Conservation (phyloP, 805 yeast species). For the Kregervanrija pseudodelftensis region DNA sequence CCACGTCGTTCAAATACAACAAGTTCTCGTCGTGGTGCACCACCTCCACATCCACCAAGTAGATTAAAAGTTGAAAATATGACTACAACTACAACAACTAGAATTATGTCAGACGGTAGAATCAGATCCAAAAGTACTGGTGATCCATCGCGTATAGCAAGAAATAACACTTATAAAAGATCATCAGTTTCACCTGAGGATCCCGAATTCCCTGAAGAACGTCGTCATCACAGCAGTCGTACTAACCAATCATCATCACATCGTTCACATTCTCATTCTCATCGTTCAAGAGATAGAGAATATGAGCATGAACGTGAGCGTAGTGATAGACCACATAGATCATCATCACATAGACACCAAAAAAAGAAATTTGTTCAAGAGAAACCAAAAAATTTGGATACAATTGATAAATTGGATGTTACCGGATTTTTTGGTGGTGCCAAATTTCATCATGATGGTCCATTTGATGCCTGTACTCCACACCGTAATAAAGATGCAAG, state of each 20-base stretch:
- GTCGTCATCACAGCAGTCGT: background rate
- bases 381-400: slow-evolving; percentile 74
- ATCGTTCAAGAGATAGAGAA: slow-evolving; percentile 13
- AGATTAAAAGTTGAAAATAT: slow-evolving; percentile 11
- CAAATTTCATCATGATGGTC: slow-evolving; percentile 98
- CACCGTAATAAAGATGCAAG: slow-evolving; percentile 73
- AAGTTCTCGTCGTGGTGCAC: slow-evolving; percentile 10
- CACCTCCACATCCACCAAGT: slow-evolving; percentile 5
- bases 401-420: slow-evolving; percentile 92
- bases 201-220: background rate
- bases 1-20: slow-evolving; percentile 11
- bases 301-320: slow-evolving; percentile 15
- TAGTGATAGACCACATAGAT: slow-evolving; percentile 15
- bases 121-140: slow-evolving; percentile 27
- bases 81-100: slow-evolving; percentile 20
- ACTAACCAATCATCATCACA: slow-evolving; percentile 5
- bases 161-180: background rate
- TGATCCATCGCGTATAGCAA: slow-evolving; percentile 9
- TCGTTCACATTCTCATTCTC: slow-evolving; percentile 12
- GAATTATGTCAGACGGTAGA: slow-evolving; percentile 24
- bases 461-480: slow-evolving; percentile 97
- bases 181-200: background rate
- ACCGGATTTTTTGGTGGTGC: slow-evolving; percentile 90
- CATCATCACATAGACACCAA: slow-evolving; percentile 30
- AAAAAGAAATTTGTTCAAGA: slow-evolving; percentile 35